Conservation (phyloP, 2,329 filamentous ascomycete species). For the Xylariomycetidae sp. region DNA sequence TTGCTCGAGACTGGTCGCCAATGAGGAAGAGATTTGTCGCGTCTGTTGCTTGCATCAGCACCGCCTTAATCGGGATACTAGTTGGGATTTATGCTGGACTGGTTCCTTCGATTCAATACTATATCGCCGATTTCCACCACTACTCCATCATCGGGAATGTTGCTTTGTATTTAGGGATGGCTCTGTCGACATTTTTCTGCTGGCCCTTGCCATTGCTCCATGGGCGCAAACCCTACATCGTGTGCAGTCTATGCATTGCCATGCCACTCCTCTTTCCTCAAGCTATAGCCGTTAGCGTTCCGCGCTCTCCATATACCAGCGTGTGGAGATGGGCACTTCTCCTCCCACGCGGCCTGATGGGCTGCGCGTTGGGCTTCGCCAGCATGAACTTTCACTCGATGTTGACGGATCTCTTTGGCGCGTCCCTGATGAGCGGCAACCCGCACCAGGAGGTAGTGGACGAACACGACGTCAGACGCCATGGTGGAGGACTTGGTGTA, state of each 20-base stretch:
- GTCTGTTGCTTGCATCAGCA: constrained; percentile 66
- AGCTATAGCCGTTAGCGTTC: constrained; percentile 57
- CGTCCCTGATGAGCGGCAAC: constrained; percentile 66
- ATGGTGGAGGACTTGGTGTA: constrained; percentile 74
- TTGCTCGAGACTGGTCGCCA: constrained; percentile 68
- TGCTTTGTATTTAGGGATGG: constrained; percentile 65
- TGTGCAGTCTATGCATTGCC: constrained; percentile 62
- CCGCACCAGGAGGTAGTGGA: constrained; percentile 70
- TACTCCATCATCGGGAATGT: constrained; percentile 69
- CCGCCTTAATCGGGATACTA: constrained; percentile 64
- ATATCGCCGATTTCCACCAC: constrained; percentile 65
- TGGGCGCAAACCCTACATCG: constrained; percentile 72
- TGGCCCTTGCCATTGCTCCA: constrained; percentile 74
- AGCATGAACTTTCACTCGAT: constrained; percentile 73
- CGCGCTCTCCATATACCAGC: constrained; percentile 50
- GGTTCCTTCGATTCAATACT: constrained; percentile 75
- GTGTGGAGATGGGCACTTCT: constrained; percentile 59
- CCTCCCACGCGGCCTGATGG: constrained; percentile 60
- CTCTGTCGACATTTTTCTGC: constrained; percentile 63
- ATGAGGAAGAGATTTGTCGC: constrained; percentile 65
- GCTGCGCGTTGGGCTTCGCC: constrained; percentile 66
- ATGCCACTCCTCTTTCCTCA: constrained; percentile 74
- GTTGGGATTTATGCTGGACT: constrained; percentile 74
- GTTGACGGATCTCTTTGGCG: constrained; percentile 70
- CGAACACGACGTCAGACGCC: constrained; percentile 62